A percentile compares a stretch with the other conserved stretches of the same genome.
Evolutionary conservation across 176 grass and related monocot genomes (phyloP).

Genomic region (Lolium perenne): DNA sequence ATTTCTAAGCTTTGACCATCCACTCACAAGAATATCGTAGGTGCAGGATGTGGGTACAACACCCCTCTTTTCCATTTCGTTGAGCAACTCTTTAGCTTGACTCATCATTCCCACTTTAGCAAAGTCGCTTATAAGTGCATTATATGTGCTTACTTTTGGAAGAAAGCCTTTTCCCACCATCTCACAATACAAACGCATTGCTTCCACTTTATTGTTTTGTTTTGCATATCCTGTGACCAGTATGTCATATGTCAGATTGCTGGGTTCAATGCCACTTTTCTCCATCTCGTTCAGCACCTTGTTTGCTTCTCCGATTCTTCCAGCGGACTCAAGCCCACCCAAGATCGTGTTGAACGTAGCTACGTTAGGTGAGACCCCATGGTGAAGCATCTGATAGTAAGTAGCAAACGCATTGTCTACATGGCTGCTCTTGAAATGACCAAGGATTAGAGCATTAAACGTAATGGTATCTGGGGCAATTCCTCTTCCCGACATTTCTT

Average conservation of each 20-base stretch:
- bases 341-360: conserved; percentile 87
- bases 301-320: conserved; percentile 70
- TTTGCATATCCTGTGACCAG: conserved; percentile 78
- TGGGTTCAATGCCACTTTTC: conserved; percentile 54
- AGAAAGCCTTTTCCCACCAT: conserved; percentile 85
- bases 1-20: conserved; percentile 88
- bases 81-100: conserved; percentile 81
- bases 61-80: conserved; percentile 81
- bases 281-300: conserved; percentile 76
- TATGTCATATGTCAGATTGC: conserved; percentile 90
- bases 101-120: conserved; percentile 86
- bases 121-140: conserved; percentile 80
- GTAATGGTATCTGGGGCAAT: conserved; percentile 71
- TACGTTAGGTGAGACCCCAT: conserved; percentile 69
- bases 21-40: conserved; percentile 83
- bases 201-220: conserved; percentile 72
- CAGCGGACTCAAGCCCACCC: conserved; percentile 70
- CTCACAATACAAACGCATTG: conserved; percentile 82
- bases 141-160: conserved; percentile 94
- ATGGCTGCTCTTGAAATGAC: conserved; percentile 74
- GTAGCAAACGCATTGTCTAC: conserved; percentile 71
- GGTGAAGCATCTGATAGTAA: conserved; percentile 67
- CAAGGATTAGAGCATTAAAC: conserved; percentile 90
- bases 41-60: conserved; percentile 69
- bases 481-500: conserved; percentile 76